These are phyloP conservation scores for Rauvolfia tetraphylla DNA, from an alignment of 257 asterid genomes.

Conservation along the genomic window DNA sequence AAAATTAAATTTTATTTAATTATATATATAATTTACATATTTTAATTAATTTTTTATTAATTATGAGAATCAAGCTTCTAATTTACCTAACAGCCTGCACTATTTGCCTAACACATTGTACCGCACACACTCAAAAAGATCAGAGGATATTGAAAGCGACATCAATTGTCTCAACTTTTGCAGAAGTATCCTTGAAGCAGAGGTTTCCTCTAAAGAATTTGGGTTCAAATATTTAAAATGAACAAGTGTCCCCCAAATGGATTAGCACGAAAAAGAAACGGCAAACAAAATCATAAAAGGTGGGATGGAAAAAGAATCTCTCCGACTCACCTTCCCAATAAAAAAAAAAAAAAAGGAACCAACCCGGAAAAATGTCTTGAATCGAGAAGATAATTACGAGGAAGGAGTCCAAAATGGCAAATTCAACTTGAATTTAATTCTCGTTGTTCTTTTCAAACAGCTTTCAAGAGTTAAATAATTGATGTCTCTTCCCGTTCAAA, in stretches of 20 bases:
- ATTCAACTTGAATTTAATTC: background rate
- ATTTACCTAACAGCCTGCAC: no score
- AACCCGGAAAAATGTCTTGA: background rate
- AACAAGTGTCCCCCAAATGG: background rate
- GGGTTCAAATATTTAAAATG: background rate
- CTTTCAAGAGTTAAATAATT: background rate
- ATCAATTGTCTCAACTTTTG: background rate
- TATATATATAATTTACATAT: no score
- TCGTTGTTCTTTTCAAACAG: conserved; percentile 6
- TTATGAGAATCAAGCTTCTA: no score
- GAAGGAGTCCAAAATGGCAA: background rate
- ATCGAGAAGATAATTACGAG: background rate
- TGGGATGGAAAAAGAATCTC: background rate
- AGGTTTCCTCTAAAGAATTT: background rate
- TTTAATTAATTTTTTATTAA: no score
- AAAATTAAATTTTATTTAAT: no score
- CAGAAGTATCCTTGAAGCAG: conserved; percentile 12
- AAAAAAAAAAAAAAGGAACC: background rate
- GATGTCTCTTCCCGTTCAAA: background rate
- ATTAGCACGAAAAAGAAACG: background rate
- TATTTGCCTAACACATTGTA: no score
- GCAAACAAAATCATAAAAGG: background rate
- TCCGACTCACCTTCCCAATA: background rate
- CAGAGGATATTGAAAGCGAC: background rate
- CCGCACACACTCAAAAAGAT: background rate